These are phyloP conservation scores for Lasiodiplodia theobromae DNA, from an alignment of 2,329 filamentous ascomycete species.

Conservation along the genomic window DNA sequence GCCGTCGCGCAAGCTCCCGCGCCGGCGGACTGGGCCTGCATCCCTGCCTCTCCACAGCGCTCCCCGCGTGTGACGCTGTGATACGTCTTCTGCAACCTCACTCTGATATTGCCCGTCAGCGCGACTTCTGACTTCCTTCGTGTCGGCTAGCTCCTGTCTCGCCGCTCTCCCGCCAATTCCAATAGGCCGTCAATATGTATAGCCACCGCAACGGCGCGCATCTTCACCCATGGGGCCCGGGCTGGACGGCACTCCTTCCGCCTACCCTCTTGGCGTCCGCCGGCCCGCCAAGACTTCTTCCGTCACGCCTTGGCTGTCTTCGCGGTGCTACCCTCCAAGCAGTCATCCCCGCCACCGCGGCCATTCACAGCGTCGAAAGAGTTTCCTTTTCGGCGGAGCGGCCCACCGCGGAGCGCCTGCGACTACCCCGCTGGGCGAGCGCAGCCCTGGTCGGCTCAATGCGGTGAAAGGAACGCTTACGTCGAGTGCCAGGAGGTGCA, in stretches of 20 bases:
- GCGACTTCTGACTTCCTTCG: neutral
- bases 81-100: neutral
- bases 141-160: neutral
- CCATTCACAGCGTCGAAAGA: neutral
- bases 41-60: constrained; percentile 20
- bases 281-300: constrained; percentile 3
- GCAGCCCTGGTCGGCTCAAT: neutral
- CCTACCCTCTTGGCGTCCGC: constrained; percentile 11
- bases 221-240: neutral
- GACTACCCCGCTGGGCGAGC: neutral
- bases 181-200: constrained; percentile 14
- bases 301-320: constrained; percentile 14
- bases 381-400: neutral
- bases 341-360: neutral
- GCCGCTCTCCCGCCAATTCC: neutral
- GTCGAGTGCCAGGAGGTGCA: constrained; percentile 6
- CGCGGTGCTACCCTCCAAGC: neutral
- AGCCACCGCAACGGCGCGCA: constrained; percentile 8
- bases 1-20: constrained; percentile 26
- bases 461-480: neutral
- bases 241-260: constrained; percentile 10
- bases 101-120: neutral
- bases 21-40: constrained; percentile 20
- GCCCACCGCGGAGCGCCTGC: neutral
- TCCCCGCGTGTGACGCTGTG: constrained; percentile 9